Base-by-base conservation (phyloP, 2,329 filamentous ascomycete species). In the Diplodia mutila region DNA sequence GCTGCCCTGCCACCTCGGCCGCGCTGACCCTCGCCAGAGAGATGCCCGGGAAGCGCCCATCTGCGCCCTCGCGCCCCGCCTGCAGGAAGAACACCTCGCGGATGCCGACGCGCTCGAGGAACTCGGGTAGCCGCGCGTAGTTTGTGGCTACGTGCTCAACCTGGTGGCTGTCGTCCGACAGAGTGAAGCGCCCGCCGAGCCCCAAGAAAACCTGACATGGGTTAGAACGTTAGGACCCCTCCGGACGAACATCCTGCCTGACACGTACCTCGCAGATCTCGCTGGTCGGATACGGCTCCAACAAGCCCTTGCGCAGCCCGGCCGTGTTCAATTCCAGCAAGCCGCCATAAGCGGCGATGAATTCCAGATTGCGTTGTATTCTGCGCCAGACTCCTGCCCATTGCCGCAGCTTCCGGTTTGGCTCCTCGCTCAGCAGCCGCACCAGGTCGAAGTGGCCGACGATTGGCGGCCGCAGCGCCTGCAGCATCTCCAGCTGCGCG, bases 391-490 rank as follows among this genome's bases (percentile, higher is more conserved):
- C 91, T 3, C 82, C 78, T 1, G 78, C 74, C 84, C 87, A 89
- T 69, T 76, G 75, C 48, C 81, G 81, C 68, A 93, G 83, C 70
- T 89, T 87, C 48, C 85, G 78, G 59, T 86, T 86, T 0, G 91
- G 90, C 23, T 91, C 84, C 67, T 88, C 85, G 73, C 91, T 93
- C 77, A 95, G 85, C 70, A 99, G 81, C 14, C 94, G 85, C 66
- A 98, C 90, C 23, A 99, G 86, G 80, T 99, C 95, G 77, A 99
- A 97, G 80, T 99, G 95, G 0, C 94, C 95, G 4, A 99, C 90
- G 14, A 99, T 85, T 8, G 87, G 87, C 37, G 95, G 95, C 72
- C 83, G 82, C 70, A 97, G 79, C 8, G 86, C 83, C 65, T 80
- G 79, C 55, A 99, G 83, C 94, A 99, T 97, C 23, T 89, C 87